Base-by-base conservation (phyloP, 108 stramenopile genomes). In the Parietichytrium sp. region DNA sequence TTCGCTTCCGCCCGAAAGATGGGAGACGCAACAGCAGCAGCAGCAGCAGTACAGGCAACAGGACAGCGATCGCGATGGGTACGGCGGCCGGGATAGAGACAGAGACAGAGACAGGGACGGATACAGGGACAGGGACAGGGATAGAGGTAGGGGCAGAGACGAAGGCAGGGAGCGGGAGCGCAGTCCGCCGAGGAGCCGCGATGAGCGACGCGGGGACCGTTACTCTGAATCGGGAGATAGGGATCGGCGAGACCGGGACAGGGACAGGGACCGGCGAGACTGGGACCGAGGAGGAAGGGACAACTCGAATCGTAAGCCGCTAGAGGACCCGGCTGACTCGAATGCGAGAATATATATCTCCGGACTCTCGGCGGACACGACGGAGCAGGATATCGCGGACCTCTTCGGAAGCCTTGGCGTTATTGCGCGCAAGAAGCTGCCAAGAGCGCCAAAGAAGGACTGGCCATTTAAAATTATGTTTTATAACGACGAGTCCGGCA, bases 401-500 rank as follows among this genome's bases (percentile, higher is more conserved):
- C 42, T 45, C 33, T 72, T 72, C 45, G 61, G 61, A 33, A 42
- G 61, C 29, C 61, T 72, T 10, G 61, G 61, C 0, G 42, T 72
- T 0, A 72, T 72, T 45, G 61, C 61, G 0, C 29, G 61, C 16
- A 72, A 72, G 25, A 47, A 27, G 42, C 61, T 45, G 33, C 36
- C 36, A 38, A 10, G 61, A 10, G 61, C 38, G 0, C 45, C 36
- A 23, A 33, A 33, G 0, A 42, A 72, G 38, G 38, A 72, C 0
- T 72, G 61, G 61, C 61, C 61, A 8, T 72, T 45, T 42, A 72
- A 72, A 42, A 72, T 72, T n/a, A 72, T 42, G 23, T 23, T 72
- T 36, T 72, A 72, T 25, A 72, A 33, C 13, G 61, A 72, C 42
- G 61, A 72, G 6, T 42, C 36, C 38, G 61, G 61, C 38, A 72